phyloP scores from a whole-genome alignment of 768 basidiomycete genomes.

The Termitomyces bulborhizus region DNA sequence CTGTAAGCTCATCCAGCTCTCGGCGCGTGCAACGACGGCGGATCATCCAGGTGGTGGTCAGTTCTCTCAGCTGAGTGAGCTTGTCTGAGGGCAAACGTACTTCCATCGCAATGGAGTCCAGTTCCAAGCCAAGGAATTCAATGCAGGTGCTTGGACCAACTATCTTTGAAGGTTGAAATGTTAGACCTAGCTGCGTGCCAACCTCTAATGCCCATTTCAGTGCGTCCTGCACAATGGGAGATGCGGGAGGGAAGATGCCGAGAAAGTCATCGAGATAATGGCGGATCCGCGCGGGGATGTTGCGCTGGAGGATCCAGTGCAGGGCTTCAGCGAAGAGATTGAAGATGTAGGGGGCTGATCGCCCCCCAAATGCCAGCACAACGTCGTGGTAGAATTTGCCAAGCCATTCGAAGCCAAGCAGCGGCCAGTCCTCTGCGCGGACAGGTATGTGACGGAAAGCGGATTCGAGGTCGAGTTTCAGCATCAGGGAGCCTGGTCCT shows the following conservation, averaged over 20 bases:
- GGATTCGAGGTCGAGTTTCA: background rate
- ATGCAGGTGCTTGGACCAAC: background rate
- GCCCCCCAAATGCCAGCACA: background rate
- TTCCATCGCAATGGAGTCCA: background rate
- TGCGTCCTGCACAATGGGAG: fast-evolving
- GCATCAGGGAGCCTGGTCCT: background rate
- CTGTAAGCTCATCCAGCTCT: background rate
- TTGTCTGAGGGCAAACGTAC: background rate
- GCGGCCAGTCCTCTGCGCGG: background rate
- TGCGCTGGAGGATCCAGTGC: background rate
- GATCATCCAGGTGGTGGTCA: background rate
- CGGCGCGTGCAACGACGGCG: fast-evolving
- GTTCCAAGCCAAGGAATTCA: background rate
- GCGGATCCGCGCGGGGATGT: background rate
- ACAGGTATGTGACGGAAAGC: background rate
- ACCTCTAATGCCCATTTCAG: background rate
- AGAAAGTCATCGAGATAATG: background rate
- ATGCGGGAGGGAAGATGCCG: background rate
- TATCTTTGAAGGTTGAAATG: background rate
- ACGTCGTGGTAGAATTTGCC: background rate
- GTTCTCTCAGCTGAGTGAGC: background rate
- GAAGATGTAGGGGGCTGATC: background rate
- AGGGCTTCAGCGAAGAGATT: background rate
- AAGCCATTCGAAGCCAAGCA: background rate
- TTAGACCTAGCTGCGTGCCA: background rate